phyloP scores from a whole-genome alignment of 179 eudicot genomes.

The Heliamphora pulchella region DNA sequence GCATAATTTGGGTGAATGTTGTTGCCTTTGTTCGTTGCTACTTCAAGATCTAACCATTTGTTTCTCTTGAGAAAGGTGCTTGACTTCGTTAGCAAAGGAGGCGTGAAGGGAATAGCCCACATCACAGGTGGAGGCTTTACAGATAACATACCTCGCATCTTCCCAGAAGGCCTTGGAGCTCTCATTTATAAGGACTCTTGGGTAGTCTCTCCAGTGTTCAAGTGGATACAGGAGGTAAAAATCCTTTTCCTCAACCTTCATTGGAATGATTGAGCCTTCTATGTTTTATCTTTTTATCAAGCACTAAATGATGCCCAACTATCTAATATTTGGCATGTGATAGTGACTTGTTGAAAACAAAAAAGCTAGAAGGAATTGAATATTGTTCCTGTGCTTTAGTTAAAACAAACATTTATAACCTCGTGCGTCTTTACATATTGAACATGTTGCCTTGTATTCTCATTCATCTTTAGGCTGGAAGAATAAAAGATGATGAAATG shows the following conservation, averaged over 20 bases:
- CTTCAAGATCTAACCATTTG: conserved; percentile 9
- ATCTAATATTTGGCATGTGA: background rate
- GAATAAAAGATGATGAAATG: conserved; percentile 78
- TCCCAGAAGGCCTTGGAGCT: conserved; percentile 93
- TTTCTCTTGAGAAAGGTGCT: conserved; percentile 50
- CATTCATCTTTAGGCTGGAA: conserved; percentile 46
- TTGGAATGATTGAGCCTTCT: background rate
- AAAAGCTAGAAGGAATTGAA: background rate
- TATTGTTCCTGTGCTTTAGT: background rate
- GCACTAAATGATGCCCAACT: background rate
- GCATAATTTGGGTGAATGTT: background rate
- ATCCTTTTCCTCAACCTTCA: background rate
- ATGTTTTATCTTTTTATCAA: background rate
- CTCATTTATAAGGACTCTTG: conserved; percentile 54
- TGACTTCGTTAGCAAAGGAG: conserved; percentile 70
- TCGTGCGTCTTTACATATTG: background rate
- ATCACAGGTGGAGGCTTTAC: conserved; percentile 97
- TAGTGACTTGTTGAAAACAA: background rate
- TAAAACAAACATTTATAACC: background rate
- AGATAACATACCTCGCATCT: conserved; percentile 86
- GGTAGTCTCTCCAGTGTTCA: conserved; percentile 79
- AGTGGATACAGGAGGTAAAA: conserved; percentile 87
- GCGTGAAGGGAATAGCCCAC: conserved; percentile 93
- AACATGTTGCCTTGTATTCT: background rate
- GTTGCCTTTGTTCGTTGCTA: background rate